These are phyloP conservation scores for Puccinia horiana DNA, from an alignment of 1,284 basidiomycete species.

Conservation along the genomic window DNA sequence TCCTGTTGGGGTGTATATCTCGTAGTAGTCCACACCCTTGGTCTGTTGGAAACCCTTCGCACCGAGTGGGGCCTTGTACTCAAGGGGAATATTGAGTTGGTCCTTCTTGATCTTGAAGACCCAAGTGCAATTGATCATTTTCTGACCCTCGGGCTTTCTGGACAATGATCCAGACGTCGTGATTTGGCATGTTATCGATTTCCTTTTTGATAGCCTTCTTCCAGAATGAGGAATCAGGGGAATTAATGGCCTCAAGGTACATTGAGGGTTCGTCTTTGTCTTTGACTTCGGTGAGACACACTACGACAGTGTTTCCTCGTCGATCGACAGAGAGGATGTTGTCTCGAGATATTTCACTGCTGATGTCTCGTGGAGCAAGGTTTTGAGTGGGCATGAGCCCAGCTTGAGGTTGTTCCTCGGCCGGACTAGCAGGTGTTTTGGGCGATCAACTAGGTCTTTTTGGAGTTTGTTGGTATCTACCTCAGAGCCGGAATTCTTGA, in stretches of 20 bases:
- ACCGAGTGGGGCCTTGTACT: no score
- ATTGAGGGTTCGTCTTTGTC: neutral
- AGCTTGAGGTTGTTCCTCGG: no score
- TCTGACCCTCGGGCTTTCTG: neutral
- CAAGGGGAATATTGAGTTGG: no score
- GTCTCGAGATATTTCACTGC: no score
- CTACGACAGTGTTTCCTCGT: neutral
- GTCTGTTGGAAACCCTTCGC: no score
- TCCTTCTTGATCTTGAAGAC: neutral
- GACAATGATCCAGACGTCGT: neutral
- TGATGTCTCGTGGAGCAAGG: no score
- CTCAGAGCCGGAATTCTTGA: neutral
- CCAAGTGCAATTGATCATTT: constrained; percentile 12
- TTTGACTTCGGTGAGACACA: neutral
- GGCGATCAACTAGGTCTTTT: no score
- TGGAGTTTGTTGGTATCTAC: neutral
- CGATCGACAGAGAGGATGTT: neutral
- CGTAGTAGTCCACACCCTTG: neutral
- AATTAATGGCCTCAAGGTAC: neutral
- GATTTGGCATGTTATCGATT: neutral
- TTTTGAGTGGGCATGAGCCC: no score
- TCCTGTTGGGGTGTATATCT: constrained; percentile 7
- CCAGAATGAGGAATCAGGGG: neutral
- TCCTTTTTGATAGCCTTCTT: neutral
- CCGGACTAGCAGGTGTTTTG: no score